Evolutionary conservation across 2,329 filamentous ascomycete genomes (phyloP).

Genomic region (Ascochyta clinopodiicola): DNA sequence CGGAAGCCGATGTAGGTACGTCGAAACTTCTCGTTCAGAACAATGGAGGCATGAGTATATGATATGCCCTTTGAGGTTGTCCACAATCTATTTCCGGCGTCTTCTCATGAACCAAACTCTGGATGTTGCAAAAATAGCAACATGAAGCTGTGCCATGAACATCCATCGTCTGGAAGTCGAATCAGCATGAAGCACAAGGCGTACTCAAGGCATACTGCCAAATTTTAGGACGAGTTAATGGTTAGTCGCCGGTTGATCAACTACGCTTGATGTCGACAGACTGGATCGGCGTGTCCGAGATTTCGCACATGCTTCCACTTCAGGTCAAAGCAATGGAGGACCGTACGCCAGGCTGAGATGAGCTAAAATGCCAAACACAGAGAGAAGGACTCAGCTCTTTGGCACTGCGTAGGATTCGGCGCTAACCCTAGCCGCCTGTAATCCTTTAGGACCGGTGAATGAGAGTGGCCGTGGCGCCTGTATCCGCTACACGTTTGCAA

Average conservation of each 20-base stretch:
- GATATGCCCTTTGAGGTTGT: conserved; percentile 4
- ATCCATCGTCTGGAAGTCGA: background rate
- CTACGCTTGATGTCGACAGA: background rate
- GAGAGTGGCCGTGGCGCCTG: background rate
- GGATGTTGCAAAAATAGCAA: background rate
- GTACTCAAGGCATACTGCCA: background rate
- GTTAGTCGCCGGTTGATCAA: background rate
- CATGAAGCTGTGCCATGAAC: conserved; percentile 2
- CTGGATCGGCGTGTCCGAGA: background rate
- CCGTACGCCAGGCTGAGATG: background rate
- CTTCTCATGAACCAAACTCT: background rate
- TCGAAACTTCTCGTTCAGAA: conserved; percentile 1
- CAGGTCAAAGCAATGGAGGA: background rate
- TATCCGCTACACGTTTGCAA: background rate
- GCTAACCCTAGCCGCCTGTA: background rate
- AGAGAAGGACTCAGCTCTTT: background rate
- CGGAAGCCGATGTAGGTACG: background rate
- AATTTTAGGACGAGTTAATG: background rate
- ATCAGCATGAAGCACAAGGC: background rate
- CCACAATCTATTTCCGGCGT: conserved; percentile 4
- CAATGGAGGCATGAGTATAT: conserved; percentile 2
- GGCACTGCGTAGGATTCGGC: background rate
- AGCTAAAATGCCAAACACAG: background rate
- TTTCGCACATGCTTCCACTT: conserved; percentile 1
- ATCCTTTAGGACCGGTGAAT: conserved; percentile 4